Conservation (phyloP, 495 filamentous ascomycete species). For the Pseudevernia furfuracea region DNA sequence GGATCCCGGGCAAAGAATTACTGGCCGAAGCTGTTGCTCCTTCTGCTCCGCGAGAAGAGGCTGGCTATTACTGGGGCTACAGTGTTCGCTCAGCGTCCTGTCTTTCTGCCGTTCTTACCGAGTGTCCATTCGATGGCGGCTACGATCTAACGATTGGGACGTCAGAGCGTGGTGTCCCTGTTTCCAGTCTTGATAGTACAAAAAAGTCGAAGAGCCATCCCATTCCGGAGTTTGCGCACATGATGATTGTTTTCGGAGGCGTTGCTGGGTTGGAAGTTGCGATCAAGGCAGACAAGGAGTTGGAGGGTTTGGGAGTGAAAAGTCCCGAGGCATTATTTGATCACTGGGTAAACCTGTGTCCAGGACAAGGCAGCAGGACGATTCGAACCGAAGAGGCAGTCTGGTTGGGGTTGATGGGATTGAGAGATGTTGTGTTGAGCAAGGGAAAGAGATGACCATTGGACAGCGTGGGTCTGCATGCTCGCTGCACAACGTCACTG, state of each 20-base stretch:
- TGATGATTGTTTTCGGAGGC: slow-evolving; percentile 66
- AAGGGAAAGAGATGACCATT: slow-evolving; percentile 15
- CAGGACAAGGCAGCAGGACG: slow-evolving; percentile 66
- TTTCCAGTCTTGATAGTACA: slow-evolving; percentile 33
- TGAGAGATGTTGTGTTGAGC: slow-evolving; percentile 43
- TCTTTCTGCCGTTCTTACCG: slow-evolving; percentile 58
- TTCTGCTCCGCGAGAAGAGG: slow-evolving; percentile 52
- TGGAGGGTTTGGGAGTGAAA: slow-evolving; percentile 48
- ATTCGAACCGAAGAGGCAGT: slow-evolving; percentile 75
- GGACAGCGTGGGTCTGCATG: not conserved
- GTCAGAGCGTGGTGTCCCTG: slow-evolving; percentile 57
- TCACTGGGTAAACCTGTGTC: slow-evolving; percentile 66
- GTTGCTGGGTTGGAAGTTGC: slow-evolving; percentile 64
- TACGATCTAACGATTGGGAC: slow-evolving; percentile 67
- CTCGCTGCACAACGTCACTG: not conserved
- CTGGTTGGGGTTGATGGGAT: slow-evolving; percentile 55
- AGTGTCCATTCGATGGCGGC: slow-evolving; percentile 54
- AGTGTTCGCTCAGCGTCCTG: slow-evolving; percentile 49
- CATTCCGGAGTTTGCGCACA: slow-evolving; percentile 49
- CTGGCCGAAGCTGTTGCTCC: slow-evolving; percentile 48
- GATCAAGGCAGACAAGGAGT: slow-evolving; percentile 53
- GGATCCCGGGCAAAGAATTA: slow-evolving; percentile 11
- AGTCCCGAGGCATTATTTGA: slow-evolving; percentile 61
- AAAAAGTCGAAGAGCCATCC: not conserved
- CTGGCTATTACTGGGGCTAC: slow-evolving; percentile 74